Conservation (phyloP, 805 yeast species). For the Pichia rugopelliculosa region DNA sequence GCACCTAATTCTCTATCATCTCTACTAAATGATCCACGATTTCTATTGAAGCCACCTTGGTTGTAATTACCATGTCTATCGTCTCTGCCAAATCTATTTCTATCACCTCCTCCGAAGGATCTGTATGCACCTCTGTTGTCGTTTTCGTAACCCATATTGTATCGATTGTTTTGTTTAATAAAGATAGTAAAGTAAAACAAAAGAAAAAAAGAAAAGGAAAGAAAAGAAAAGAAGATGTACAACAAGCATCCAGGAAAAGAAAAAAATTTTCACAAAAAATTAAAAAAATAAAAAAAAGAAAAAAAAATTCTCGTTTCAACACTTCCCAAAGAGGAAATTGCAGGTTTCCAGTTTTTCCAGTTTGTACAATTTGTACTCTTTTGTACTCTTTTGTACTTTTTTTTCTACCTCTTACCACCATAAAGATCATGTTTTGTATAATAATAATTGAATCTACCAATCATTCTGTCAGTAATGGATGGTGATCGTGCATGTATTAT, state of each 20-base stretch:
- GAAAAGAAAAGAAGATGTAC: not conserved
- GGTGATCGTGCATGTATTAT: too few relatives aligned
- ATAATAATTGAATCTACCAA: too few relatives aligned
- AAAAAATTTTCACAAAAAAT: too few relatives aligned
- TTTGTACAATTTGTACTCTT: too few relatives aligned
- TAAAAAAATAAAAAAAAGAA: too few relatives aligned
- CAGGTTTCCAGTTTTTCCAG: too few relatives aligned
- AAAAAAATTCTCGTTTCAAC: not conserved
- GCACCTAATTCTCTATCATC: constrained; percentile 44
- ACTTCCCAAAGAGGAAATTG: too few relatives aligned
- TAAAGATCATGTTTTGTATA: too few relatives aligned
- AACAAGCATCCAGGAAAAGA: too few relatives aligned
- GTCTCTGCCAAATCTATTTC: constrained; percentile 30
- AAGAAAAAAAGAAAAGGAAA: not conserved
- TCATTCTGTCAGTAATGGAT: too few relatives aligned
- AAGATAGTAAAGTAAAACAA: not conserved
- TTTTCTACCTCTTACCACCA: too few relatives aligned
- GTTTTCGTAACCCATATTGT: constrained; percentile 37
- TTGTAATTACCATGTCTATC: constrained; percentile 28
- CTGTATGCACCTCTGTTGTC: constrained; percentile 28
- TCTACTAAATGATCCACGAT: constrained; percentile 31
- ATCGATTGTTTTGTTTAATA: not conserved
- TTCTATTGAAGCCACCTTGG: constrained; percentile 31
- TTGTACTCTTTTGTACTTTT: too few relatives aligned
- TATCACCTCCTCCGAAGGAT: constrained; percentile 33